Percentiles rank a stretch among this genome's conserved stretches.
These are phyloP conservation scores for Grigorovia transvaalensis DNA, from an alignment of 805 yeast genomes.

Conservation along the genomic window DNA sequence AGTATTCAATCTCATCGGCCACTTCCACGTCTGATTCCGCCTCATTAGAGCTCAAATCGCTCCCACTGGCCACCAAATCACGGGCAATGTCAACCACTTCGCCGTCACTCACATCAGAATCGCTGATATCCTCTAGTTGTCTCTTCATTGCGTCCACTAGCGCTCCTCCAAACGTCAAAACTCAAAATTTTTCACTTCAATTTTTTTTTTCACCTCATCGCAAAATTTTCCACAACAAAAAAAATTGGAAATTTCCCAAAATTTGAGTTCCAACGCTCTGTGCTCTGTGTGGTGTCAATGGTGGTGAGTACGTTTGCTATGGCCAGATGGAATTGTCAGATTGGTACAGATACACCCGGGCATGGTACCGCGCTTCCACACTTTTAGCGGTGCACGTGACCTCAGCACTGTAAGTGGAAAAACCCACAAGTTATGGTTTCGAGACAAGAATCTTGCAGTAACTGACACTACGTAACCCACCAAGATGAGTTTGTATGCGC, in stretches of 20 bases:
- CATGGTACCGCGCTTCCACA: no score
- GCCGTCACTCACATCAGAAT: constrained; percentile 12
- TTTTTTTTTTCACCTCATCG: constrained; percentile 8
- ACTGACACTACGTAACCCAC: not conserved
- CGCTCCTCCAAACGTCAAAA: not conserved
- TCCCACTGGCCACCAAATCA: constrained; percentile 36
- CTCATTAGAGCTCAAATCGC: constrained; percentile 25
- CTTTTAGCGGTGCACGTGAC: no score
- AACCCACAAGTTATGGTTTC: no score
- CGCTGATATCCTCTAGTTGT: not conserved
- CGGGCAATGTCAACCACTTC: constrained; percentile 48
- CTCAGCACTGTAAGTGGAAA: no score
- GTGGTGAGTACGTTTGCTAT: no score
- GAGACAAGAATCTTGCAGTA: no score
- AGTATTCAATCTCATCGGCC: constrained; percentile 22
- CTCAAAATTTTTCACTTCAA: no score
- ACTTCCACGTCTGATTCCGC: constrained; percentile 21
- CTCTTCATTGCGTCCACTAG: not conserved
- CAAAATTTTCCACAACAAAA: not conserved
- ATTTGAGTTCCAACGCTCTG: no score
- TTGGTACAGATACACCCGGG: no score
- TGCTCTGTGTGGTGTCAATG: no score
- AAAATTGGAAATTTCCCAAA: no score
- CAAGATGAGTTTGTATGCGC: constrained; percentile 31
- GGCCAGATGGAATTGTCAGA: no score